Percentiles rank a stretch among this genome's conserved stretches.
Evolutionary conservation across 257 asterid genomes (phyloP).

Genomic region (Solanum ahanhuiri): DNA sequence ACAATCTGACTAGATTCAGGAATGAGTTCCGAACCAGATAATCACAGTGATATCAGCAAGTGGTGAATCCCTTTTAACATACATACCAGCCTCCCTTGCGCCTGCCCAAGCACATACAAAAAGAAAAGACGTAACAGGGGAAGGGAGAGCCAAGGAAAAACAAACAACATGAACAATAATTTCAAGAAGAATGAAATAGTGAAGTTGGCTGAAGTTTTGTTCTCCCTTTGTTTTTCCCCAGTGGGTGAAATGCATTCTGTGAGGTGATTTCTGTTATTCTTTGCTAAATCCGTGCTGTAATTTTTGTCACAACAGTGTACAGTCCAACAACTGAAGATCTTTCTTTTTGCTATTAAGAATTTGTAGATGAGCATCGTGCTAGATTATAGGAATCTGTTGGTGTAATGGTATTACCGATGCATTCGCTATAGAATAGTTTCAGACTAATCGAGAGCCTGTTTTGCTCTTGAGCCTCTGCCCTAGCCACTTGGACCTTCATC

Average conservation of each 20-base stretch:
- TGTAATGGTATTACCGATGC: background rate
- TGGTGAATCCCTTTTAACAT: background rate
- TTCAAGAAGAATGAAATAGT: background rate
- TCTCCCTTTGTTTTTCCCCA: background rate
- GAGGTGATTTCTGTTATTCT: background rate
- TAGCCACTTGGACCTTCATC: background rate
- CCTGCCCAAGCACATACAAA: background rate
- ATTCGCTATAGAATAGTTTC: background rate
- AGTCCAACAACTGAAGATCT: background rate
- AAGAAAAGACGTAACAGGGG: background rate
- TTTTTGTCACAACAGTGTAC: background rate
- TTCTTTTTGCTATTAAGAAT: background rate
- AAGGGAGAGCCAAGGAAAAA: background rate
- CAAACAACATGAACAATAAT: background rate
- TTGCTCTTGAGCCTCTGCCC: background rate
- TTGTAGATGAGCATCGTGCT: background rate
- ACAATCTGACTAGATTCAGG: slow-evolving; percentile 71
- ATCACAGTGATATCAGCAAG: background rate
- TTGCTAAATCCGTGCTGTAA: background rate
- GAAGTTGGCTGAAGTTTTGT: background rate
- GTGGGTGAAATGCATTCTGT: background rate
- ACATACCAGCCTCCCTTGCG: background rate
- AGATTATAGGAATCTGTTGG: background rate
- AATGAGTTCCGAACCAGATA: slow-evolving; percentile 81
- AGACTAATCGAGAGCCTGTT: background rate